Evolutionary conservation across 345 rosid species (phyloP), one percentile per base, ranked within the genome.

Genomic region (Camelina laxa): DNA sequence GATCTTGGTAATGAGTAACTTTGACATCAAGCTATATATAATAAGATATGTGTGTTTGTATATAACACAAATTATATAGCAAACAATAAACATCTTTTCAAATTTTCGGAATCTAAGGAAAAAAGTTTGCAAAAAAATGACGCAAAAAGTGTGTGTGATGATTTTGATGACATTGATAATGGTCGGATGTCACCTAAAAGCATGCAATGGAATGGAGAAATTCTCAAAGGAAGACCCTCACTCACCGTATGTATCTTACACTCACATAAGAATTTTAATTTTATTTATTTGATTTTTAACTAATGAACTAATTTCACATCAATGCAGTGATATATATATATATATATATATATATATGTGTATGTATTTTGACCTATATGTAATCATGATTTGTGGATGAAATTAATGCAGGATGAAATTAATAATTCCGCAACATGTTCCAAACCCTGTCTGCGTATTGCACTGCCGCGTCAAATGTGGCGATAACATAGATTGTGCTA

Each of bases 131-230:
- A 64, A 45, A n/a, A 15, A 2, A 42, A 64, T 45, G 68, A 21
- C 41, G 9, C 38, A 27, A 30, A 60, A 13, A 7, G 5, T 45
- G 14, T 63, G 68, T 19, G 30, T 48, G 60, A 21, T 50, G 30
- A 66, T 66, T 15, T 21, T 53, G 30, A 14, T 38, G 22, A 15
- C 49, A 53, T 16, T 53, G 36, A 21, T 67, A 36, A 7, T 67
- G 49, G 3, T 36, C 16, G 21, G 36, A 51, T 51, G 22, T 21
- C 36, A 9, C 38, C 44, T 67, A 36, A n/a, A 35, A n/a, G 10
- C 36, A 35, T 51, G 71, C 71, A 51, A 22, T 21, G 71, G 60
- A 49, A 20, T 35, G 45, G 59, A 50, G 36, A 35, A 20, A 14
- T 33, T 50, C 20, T 19, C 47, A 50, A 66, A 50, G 33, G 59